Conservation (phyloP, 2,329 filamentous ascomycete genomes). For the Dichotomopilus funicola region DNA sequence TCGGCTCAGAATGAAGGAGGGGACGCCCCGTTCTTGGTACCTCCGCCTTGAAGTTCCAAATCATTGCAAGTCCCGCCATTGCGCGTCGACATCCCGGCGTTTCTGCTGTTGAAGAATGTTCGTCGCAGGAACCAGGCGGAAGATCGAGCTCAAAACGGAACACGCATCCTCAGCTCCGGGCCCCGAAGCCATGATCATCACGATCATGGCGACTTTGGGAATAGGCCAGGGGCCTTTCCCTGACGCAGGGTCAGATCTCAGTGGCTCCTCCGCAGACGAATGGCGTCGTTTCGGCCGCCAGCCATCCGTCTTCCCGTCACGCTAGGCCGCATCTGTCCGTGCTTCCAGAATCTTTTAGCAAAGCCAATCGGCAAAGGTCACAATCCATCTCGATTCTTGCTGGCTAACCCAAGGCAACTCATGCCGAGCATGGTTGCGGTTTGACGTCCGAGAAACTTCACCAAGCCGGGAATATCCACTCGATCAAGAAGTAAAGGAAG, state of each 20-base stretch:
- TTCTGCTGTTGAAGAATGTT: too few relatives aligned
- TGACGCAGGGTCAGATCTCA: constrained; percentile 6
- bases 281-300: constrained; percentile 5
- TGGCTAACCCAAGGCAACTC: too few relatives aligned
- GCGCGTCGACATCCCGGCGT: too few relatives aligned
- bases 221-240: neutral
- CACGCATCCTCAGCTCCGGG: constrained; percentile 8
- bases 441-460: too few relatives aligned
- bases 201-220: constrained; percentile 1
- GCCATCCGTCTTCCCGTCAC: constrained; percentile 10
- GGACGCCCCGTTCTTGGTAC: too few relatives aligned
- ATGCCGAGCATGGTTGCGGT: too few relatives aligned
- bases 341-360: constrained; percentile 2
- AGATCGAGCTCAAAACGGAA: constrained; percentile 6
- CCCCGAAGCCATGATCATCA: constrained; percentile 8
- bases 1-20: too few relatives aligned
- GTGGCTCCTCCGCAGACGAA: constrained; percentile 3
- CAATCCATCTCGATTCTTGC: neutral
- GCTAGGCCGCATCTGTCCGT: constrained; percentile 6
- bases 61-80: too few relatives aligned
- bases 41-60: too few relatives aligned
- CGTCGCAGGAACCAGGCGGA: too few relatives aligned
- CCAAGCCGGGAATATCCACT: too few relatives aligned
- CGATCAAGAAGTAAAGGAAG: too few relatives aligned
- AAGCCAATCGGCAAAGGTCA: constrained; percentile 6